Evolutionary conservation across 2,329 filamentous ascomycete species (phyloP), one percentile per base, ranked within the genome.

Genomic region (Botrytis aclada): DNA sequence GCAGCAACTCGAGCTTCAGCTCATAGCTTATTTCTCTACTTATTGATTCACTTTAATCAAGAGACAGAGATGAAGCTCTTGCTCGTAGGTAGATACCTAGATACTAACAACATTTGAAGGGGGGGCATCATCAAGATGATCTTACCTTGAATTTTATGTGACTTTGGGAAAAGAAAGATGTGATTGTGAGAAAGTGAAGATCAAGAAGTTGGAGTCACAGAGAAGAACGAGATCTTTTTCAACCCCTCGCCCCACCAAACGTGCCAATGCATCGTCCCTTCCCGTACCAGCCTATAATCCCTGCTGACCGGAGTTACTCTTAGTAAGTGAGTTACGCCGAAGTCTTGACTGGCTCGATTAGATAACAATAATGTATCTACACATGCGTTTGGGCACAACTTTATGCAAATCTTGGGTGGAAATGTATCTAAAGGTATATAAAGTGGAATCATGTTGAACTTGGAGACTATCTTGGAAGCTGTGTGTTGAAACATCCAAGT

Each of bases 1-100:
- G 60, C 73, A 76, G 70, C 74, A 74, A 56, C 72, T 70, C 73
- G 73, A 75, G 75, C 45, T 76, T 70, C 72, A 60, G 51, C 32
- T 65, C n/a, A 62, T 37, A 56, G 34, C 65, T 56, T 32, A 25
- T 56, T 56, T 32, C 47, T 69, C 34, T 56, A 56, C 51, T 56
- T 32, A 3, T 41, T 43, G 34, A 56, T 69, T 64, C n/a, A 64
- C 61, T 22, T 32, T 64, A 12, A 32, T 45, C 51, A 41, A 56
- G 70, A 72, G 51, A 72, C n/a, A 20, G 34, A 45, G 7, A 43
- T 39, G 70, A 32, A 72, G 51, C 25, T 47, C 66, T n/a, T 7
- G 10, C 20, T 47, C 29, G 39, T 4, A 51, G 9, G 37, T 39
- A 56, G n/a, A 56, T 56, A 29, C 51, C n/a, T 3, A 29, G n/a